A percentile compares a stretch with the other conserved stretches of the same genome.
Evolutionary conservation across 2,329 filamentous ascomycete genomes (phyloP).

Genomic region (Alternaria angustiovoidea): DNA sequence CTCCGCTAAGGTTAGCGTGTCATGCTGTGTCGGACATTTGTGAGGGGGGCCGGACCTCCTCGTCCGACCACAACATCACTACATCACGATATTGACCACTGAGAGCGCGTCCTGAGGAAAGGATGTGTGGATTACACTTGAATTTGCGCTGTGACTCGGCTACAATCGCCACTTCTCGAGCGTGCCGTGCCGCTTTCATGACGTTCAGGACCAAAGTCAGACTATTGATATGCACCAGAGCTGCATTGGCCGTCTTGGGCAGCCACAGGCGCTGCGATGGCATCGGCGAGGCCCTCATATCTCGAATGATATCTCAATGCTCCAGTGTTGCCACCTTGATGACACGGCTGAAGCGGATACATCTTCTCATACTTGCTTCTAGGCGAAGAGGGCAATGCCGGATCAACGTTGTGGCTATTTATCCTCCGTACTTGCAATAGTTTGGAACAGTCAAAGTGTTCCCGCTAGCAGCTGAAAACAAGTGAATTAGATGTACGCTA

Average conservation of each 20-base stretch:
- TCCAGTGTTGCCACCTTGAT: neutral
- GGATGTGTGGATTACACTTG: neutral
- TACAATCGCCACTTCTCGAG: neutral
- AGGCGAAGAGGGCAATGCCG: neutral
- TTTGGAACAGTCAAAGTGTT: neutral
- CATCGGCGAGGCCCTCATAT: neutral
- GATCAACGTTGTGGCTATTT: neutral
- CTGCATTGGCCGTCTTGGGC: constrained; percentile 9
- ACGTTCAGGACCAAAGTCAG: constrained; percentile 11
- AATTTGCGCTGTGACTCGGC: constrained; percentile 5
- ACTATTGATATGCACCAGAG: constrained; percentile 21
- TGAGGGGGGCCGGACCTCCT: constrained; percentile 39
- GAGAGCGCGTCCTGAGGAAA: constrained; percentile 4
- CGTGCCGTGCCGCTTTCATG: constrained; percentile 8
- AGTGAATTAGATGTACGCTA: neutral
- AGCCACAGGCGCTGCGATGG: constrained; percentile 3
- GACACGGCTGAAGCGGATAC: neutral
- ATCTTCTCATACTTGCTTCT: neutral
- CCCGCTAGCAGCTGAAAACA: neutral
- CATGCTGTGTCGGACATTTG: constrained; percentile 33
- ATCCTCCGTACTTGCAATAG: neutral
- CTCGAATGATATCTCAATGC: constrained; percentile 2
- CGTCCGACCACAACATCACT: constrained; percentile 26
- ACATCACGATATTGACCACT: constrained; percentile 19
- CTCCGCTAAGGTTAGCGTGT: constrained; percentile 10